Base-by-base conservation (phyloP, 371 early-diverging fungal species). In the Apophysomyces trapeziformis region DNA sequence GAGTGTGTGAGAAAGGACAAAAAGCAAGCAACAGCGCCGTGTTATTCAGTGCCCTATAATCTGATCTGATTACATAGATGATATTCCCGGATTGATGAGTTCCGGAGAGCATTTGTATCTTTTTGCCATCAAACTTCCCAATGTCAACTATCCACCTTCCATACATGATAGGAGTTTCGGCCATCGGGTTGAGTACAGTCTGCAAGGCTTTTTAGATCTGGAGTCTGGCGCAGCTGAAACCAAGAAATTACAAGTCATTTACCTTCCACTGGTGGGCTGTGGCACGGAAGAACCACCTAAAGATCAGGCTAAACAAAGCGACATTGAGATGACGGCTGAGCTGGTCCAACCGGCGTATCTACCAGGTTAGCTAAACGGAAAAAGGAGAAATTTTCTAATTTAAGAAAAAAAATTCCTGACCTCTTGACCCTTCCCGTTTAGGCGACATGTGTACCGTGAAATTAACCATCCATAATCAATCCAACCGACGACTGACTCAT, bases 111-210 rank as follows among this genome's bases (percentile, higher is more conserved):
- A 79, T 47, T 66, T 82, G 47, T 77, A 78, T 45, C 57, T 82
- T 35, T 82, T 82, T 71, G 79, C 79, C 38, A 76, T 82, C 38
- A 72, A 78, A 41, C 16, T 82, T 21, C 82, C 82, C 7, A 44
- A 63, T 63, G 57, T 71, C 13, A 82, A 82, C 59, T 82, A 77
- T 46, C 82, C 82, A 26, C 79, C 82, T 0, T 76, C 78, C 1
- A 74, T 82, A 5, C 60, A 59, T 5, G 76, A 79, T 37, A 60
- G 70, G 26, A 66, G 72, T 63, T 58, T 76, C 16, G 75, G 73
- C 13, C 78, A 77, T 57, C 63, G 61, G 13, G 70, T 82, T n/a
- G 72, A 72, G 47, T 82, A 82, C 56, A 67, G 66, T 21, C 45
- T 82, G 8, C 79, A 79, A 66, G 79, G 70, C 8, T 70, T 73